Percentiles rank a stretch among this genome's conserved stretches.
These are phyloP conservation scores for Epichloe scottii DNA, from an alignment of 2,329 filamentous ascomycete genomes.

Conservation along the genomic window DNA sequence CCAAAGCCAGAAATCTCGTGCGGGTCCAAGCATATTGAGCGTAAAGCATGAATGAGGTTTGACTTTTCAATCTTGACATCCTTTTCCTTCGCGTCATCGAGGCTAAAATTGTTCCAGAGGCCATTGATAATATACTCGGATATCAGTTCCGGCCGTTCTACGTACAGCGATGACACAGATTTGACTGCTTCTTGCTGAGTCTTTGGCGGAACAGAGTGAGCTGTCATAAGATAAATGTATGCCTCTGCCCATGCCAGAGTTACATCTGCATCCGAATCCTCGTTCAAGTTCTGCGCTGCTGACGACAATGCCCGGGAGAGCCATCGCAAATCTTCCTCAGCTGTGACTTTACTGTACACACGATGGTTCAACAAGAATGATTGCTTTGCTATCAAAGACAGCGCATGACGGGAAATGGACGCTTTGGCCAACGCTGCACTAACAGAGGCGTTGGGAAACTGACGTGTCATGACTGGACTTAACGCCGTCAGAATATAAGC, in stretches of 20 bases:
- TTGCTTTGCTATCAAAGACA: slow-evolving; percentile 64
- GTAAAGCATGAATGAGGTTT: slow-evolving; percentile 49
- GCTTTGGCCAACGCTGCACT: slow-evolving; percentile 40
- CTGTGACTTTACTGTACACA: slow-evolving; percentile 67
- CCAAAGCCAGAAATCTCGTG: slow-evolving; percentile 35
- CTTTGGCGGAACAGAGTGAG: slow-evolving; percentile 44
- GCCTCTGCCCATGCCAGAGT: slow-evolving; percentile 69
- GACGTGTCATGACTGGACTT: slow-evolving; percentile 39
- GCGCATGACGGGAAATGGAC: slow-evolving; percentile 49
- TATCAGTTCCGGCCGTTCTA: slow-evolving; percentile 42
- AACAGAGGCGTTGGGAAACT: slow-evolving; percentile 39
- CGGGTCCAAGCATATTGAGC: slow-evolving; percentile 48
- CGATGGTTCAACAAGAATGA: slow-evolving; percentile 78
- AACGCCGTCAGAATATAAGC: slow-evolving; percentile 65
- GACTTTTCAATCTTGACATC: slow-evolving; percentile 58
- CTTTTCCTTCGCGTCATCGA: slow-evolving; percentile 58
- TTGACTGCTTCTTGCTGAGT: slow-evolving; percentile 51
- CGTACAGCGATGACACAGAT: slow-evolving; percentile 53
- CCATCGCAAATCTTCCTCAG: slow-evolving; percentile 69
- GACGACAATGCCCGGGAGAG: slow-evolving; percentile 56
- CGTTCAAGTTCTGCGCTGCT: slow-evolving; percentile 41
- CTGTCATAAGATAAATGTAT: slow-evolving; percentile 66
- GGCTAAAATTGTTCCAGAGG: slow-evolving; percentile 68
- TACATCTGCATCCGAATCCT: slow-evolving; percentile 34
- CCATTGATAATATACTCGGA: slow-evolving; percentile 55